These are phyloP conservation scores for Huntiella decipiens DNA, from an alignment of 2,329 filamentous ascomycete species.

Conservation along the genomic window DNA sequence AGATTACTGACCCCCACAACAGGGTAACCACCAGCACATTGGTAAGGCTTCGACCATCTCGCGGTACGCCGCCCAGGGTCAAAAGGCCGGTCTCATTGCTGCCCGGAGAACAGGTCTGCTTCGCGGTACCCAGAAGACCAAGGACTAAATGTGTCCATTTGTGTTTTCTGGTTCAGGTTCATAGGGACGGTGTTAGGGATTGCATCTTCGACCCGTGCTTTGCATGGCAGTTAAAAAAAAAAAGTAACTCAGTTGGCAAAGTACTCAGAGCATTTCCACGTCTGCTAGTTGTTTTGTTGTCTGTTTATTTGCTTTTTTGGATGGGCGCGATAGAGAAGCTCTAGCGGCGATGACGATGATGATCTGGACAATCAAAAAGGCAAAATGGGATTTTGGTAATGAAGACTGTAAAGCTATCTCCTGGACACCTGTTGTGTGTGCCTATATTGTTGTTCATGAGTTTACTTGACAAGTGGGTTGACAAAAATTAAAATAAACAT, in stretches of 20 bases:
- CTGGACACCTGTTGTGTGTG: slow-evolving; percentile 5
- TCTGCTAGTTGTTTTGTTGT: slow-evolving; percentile 9
- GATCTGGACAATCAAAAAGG: slow-evolving; percentile 12
- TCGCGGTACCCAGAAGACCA: slow-evolving; percentile 99
- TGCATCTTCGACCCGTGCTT: slow-evolving; percentile 37
- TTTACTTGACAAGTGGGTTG: slow-evolving; percentile 7
- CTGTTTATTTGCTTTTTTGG: slow-evolving; percentile 6
- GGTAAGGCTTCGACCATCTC: slow-evolving; percentile 99
- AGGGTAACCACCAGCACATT: slow-evolving; percentile 99
- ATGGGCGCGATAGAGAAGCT: slow-evolving; percentile 9
- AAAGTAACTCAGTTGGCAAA: slow-evolving; percentile 29
- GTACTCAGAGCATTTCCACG: slow-evolving; percentile 11
- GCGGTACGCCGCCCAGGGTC: slow-evolving; percentile 90
- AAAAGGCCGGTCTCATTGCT: slow-evolving; percentile 99
- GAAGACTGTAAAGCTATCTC: slow-evolving; percentile 5
- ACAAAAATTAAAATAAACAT: slow-evolving; percentile 11
- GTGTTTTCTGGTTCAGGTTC: slow-evolving; percentile 11
- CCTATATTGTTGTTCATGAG: slow-evolving; percentile 5
- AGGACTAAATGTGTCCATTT: slow-evolving; percentile 49
- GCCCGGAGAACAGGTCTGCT: slow-evolving; percentile 98
- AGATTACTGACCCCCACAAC: slow-evolving; percentile 25
- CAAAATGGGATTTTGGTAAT: slow-evolving; percentile 11
- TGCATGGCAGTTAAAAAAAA: slow-evolving; percentile 23
- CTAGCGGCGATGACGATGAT: slow-evolving; percentile 11
- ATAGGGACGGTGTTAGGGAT: slow-evolving; percentile 43